Evolutionary conservation across 805 yeast genomes (phyloP).

Genomic region (Teunomyces aglyptinius): DNA sequence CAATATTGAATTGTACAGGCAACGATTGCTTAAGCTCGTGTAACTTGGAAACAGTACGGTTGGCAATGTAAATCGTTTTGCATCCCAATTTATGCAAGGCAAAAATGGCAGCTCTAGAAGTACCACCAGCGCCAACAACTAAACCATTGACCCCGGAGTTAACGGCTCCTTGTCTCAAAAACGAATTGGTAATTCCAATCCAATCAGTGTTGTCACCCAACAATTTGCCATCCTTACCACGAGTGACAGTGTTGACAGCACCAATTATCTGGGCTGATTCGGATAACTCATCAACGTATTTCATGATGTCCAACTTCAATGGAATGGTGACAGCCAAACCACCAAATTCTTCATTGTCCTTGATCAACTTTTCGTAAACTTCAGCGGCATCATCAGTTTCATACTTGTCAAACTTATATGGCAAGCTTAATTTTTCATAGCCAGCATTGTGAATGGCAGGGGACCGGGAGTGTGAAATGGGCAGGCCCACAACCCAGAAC

Average conservation of each 20-base stretch:
- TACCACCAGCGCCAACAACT: conserved; percentile 96
- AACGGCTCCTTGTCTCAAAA: conserved; percentile 57
- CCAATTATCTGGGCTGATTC: conserved; percentile 84
- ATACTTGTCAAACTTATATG: conserved; percentile 63
- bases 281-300: conserved; percentile 60
- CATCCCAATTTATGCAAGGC: conserved; percentile 84
- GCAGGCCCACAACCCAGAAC: conserved; percentile 76
- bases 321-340: conserved; percentile 98
- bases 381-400: conserved; percentile 64
- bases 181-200: conserved; percentile 78
- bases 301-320: conserved; percentile 75
- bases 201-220: conserved; percentile 94
- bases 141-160: conserved; percentile 53
- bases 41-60: conserved; percentile 73
- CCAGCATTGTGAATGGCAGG: conserved; percentile 84
- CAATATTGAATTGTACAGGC: conserved; percentile 58
- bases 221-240: conserved; percentile 43
- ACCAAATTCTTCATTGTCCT: conserved; percentile 58
- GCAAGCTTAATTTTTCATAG: conserved; percentile 71
- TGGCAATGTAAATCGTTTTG: conserved; percentile 68
- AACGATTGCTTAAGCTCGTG: conserved; percentile 57
- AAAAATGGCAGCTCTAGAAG: conserved; percentile 90
- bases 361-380: conserved; percentile 53
- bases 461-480: conserved; percentile 83
- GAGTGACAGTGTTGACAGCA: conserved; percentile 86